Percentiles rank a stretch among this genome's conserved stretches.
Evolutionary conservation across 768 basidiomycete species (phyloP).

Genomic region (Hygrocybe punicea): DNA sequence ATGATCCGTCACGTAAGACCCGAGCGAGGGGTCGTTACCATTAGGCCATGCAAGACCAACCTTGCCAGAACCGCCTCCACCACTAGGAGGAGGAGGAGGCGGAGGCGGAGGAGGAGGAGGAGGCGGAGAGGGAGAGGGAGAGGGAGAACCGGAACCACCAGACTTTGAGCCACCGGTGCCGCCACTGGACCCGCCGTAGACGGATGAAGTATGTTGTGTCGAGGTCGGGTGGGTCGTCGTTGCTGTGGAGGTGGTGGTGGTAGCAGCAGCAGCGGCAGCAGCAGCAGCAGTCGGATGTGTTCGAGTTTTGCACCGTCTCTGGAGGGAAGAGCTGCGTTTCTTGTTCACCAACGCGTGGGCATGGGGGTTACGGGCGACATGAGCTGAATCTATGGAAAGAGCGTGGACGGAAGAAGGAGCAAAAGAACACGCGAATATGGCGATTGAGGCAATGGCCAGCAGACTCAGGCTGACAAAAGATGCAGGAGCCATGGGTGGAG

Average conservation of each 20-base stretch:
- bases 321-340: constrained; percentile 37
- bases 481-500: constrained; percentile 39
- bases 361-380: constrained; percentile 44
- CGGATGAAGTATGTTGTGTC: too few relatives aligned
- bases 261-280: constrained; percentile 12
- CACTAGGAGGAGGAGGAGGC: constrained; percentile 15
- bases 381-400: constrained; percentile 43
- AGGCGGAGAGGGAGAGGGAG: constrained; percentile 11
- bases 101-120: constrained; percentile 10
- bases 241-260: constrained; percentile 11
- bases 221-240: neutral
- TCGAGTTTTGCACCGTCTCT: constrained; percentile 57
- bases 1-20: too few relatives aligned
- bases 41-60: constrained; percentile 68
- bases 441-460: constrained; percentile 55
- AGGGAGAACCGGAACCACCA: too few relatives aligned
- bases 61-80: constrained; percentile 37
- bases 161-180: too few relatives aligned
- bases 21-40: constrained; percentile 43
- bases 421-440: constrained; percentile 52
- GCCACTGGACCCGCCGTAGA: too few relatives aligned
- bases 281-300: constrained; percentile 31
- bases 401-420: constrained; percentile 49
- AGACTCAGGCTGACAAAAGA: too few relatives aligned
- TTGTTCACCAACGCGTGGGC: constrained; percentile 50